These are phyloP conservation scores for Colletotrichum agaves DNA, from an alignment of 2,329 filamentous ascomycete species.

Conservation along the genomic window DNA sequence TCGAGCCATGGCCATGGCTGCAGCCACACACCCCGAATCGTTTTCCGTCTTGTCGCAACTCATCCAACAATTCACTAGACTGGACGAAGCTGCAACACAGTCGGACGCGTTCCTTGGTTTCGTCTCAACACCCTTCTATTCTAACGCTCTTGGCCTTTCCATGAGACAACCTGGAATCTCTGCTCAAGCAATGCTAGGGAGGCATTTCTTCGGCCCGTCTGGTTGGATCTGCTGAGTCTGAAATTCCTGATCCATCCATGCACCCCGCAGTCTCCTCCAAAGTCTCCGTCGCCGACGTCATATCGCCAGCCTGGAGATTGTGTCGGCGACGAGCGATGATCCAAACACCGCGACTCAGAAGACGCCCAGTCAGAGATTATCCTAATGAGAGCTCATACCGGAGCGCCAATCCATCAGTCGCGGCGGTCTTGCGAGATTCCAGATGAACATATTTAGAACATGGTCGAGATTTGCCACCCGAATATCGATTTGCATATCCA, in stretches of 20 bases:
- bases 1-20: not conserved
- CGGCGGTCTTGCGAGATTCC: slow-evolving; percentile 5
- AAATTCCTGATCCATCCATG: slow-evolving; percentile 30
- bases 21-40: not conserved
- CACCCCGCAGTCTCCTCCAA: slow-evolving; percentile 33
- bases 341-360: slow-evolving; percentile 8
- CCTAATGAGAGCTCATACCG: slow-evolving; percentile 16
- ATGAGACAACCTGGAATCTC: slow-evolving; percentile 17
- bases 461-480: slow-evolving; percentile 22
- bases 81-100: slow-evolving; percentile 36
- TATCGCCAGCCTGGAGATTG: slow-evolving; percentile 17
- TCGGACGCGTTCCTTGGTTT: slow-evolving; percentile 35
- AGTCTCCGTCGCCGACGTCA: slow-evolving; percentile 29
- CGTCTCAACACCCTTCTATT: slow-evolving; percentile 31
- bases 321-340: not conserved
- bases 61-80: slow-evolving; percentile 21
- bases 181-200: not conserved
- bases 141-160: slow-evolving; percentile 18
- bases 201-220: slow-evolving; percentile 2
- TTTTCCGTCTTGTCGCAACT: slow-evolving; percentile 22
- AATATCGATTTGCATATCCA: slow-evolving; percentile 29
- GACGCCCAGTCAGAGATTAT: slow-evolving; percentile 19
- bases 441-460: slow-evolving; percentile 33
- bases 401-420: slow-evolving; percentile 9
- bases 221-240: not conserved